Percentiles rank a stretch among this genome's conserved stretches.
Conservation (phyloP, 441 rosid species). For the Hura crepitans region DNA sequence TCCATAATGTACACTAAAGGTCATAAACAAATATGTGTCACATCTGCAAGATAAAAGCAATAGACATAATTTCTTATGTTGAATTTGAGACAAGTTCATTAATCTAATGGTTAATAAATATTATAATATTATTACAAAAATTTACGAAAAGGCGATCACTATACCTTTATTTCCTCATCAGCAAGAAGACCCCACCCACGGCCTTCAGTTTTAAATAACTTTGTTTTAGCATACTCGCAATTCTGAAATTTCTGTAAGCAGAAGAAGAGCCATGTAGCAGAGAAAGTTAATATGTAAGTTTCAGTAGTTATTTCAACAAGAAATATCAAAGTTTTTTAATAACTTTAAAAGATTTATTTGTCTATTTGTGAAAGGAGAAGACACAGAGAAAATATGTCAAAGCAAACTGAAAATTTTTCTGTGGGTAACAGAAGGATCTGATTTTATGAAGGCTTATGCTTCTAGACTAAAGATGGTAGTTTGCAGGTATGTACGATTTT, state of each 20-base stretch:
- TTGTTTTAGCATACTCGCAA: conserved; percentile 72
- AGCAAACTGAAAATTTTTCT: neutral
- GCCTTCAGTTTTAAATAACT: conserved; percentile 65
- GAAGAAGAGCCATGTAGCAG: neutral
- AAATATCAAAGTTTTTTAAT: conserved; percentile 3
- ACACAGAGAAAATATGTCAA: neutral
- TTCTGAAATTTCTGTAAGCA: conserved; percentile 69
- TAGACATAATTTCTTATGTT: neutral
- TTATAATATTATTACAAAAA: neutral
- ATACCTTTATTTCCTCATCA: conserved; percentile 73
- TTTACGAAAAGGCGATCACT: conserved; percentile 9
- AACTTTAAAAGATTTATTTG: neutral
- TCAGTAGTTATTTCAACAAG: neutral
- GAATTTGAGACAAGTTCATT: conserved; percentile 3
- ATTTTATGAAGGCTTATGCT: neutral
- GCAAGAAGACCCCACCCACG: conserved; percentile 92
- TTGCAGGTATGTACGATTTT: neutral
- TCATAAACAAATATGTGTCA: neutral
- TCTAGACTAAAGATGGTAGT: neutral
- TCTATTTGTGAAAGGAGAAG: neutral
- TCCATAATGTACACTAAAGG: neutral
- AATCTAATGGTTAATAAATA: neutral
- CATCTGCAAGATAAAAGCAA: neutral
- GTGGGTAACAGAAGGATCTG: neutral
- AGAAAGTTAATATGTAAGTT: neutral